Evolutionary conservation across 768 basidiomycete species (phyloP).

Genomic region (Atractiella rhizophila): DNA sequence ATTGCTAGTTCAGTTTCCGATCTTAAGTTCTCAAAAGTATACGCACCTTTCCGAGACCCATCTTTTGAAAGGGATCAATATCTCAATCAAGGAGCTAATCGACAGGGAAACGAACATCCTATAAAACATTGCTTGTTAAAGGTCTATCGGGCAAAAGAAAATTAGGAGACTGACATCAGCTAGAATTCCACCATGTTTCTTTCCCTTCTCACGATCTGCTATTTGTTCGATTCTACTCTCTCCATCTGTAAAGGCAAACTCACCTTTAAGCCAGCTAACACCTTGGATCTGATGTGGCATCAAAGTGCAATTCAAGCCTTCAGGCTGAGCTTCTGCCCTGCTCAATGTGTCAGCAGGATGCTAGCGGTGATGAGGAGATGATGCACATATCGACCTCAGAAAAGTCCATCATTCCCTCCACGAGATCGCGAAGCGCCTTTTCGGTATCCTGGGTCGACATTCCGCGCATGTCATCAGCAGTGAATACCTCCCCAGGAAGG

Average conservation of each 20-base stretch:
- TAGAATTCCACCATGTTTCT: constrained; percentile 52
- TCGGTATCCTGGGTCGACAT: constrained; percentile 3
- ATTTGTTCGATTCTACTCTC: too few relatives aligned
- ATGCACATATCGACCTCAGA: constrained; percentile 32
- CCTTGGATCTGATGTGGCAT: constrained; percentile 74
- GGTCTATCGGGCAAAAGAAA: too few relatives aligned
- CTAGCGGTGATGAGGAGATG: too few relatives aligned
- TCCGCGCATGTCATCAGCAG: too few relatives aligned
- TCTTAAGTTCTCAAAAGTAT: background rate
- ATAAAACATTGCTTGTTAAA: too few relatives aligned
- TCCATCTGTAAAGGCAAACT: too few relatives aligned
- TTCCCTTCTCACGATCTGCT: too few relatives aligned
- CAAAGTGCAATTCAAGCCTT: constrained; percentile 42
- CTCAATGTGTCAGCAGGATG: too few relatives aligned
- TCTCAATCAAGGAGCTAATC: constrained; percentile 9
- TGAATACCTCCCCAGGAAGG: too few relatives aligned
- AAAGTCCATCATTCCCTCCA: constrained; percentile 33
- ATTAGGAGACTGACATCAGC: too few relatives aligned
- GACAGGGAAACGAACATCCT: constrained; percentile 30
- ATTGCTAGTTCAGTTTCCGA: constrained; percentile 18
- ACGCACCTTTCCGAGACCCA: constrained; percentile 26
- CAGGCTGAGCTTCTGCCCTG: constrained; percentile 40
- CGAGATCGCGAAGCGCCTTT: constrained; percentile 23
- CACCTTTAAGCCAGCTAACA: constrained; percentile 63
- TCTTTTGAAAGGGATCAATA: constrained; percentile 3